phyloP scores from a whole-genome alignment of 306 rosid genomes.

The Dalbergia cochinchinensis region DNA sequence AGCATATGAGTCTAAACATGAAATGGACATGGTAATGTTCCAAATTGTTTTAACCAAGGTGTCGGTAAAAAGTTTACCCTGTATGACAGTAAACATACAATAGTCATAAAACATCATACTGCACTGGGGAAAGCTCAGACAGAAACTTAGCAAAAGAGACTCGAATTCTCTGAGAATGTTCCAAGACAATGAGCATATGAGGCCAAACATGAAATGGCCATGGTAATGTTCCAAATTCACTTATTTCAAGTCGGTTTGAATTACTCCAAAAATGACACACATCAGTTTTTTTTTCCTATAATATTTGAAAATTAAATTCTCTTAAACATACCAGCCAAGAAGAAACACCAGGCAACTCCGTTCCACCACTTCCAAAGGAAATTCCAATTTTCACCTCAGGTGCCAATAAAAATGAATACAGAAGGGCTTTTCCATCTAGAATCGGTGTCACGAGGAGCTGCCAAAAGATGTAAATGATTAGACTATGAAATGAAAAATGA shows the following conservation, averaged over 20 bases:
- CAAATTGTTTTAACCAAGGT: constrained; percentile 61
- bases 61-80: constrained; percentile 77
- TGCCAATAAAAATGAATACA: constrained; percentile 71
- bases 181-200: not conserved
- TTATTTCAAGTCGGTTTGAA: not conserved
- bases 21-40: not conserved
- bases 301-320: constrained; percentile 29
- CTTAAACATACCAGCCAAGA: constrained; percentile 75
- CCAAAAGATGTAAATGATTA: constrained; percentile 31
- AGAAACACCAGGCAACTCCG: constrained; percentile 84
- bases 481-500: constrained; percentile 10
- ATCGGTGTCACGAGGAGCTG: constrained; percentile 77
- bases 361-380: constrained; percentile 92
- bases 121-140: not conserved
- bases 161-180: not conserved
- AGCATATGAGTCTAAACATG: not conserved
- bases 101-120: constrained; percentile 9
- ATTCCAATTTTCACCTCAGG: constrained; percentile 90
- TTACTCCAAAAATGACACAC: constrained; percentile 23
- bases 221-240: not conserved
- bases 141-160: constrained; percentile 28
- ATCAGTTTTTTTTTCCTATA: not conserved
- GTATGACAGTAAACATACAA: not conserved
- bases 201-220: not conserved
- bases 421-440: constrained; percentile 73